Base-by-base conservation (phyloP, 2,329 filamentous ascomycete genomes). In the Fusarium solani-melongenae region DNA sequence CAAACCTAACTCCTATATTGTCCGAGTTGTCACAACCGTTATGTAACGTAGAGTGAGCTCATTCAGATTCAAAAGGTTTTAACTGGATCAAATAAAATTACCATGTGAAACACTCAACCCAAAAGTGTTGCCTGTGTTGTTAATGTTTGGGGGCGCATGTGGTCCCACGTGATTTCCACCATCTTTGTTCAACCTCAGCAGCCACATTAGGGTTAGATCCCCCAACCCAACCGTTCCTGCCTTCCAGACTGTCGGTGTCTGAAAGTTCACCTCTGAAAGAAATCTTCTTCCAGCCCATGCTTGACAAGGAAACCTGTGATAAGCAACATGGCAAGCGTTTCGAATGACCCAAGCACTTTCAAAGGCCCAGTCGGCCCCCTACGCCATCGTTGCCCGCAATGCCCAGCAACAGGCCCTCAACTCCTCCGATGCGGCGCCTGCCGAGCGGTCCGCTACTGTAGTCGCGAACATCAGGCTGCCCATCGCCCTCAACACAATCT, bases 381-480 rank as follows among this genome's bases (percentile, higher is more conserved):
- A 2, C 20, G 17, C n/a, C 31, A 67, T 39, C 64, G 59, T 24
- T 67, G 64, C 39, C n/a, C 58, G 17, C 49, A 59, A 41, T 67
- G 65, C 55, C 20, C 34, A 20, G 33, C 60, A 31, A 67, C 61
- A 36, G 64, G 57, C 20, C 29, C 46, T 17, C 12, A 58, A 22
- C 66, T 69, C 51, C 76, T 77, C 8, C 80, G 76, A 65, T 88
- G 86, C 73, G 61, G 75, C 14, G 81, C 76, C 6, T 88, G 86
- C 77, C 80, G 78, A 34, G 82, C 81, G 2, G 79, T 84, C 63
- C 73, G 76, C 46, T 88, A 88, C 77, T 88, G 87, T 77, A 75
- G 80, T 64, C 73, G 76, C 22, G 81, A 84, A 11, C 85, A 88
- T 74, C 84, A 88, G 77, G 57, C 63, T 2, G 62, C 74, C 5